A percentile compares a stretch with the other conserved stretches of the same genome.
These are phyloP conservation scores for Malania oleifera DNA, from an alignment of 164 flowering plant genomes.

Conservation along the genomic window DNA sequence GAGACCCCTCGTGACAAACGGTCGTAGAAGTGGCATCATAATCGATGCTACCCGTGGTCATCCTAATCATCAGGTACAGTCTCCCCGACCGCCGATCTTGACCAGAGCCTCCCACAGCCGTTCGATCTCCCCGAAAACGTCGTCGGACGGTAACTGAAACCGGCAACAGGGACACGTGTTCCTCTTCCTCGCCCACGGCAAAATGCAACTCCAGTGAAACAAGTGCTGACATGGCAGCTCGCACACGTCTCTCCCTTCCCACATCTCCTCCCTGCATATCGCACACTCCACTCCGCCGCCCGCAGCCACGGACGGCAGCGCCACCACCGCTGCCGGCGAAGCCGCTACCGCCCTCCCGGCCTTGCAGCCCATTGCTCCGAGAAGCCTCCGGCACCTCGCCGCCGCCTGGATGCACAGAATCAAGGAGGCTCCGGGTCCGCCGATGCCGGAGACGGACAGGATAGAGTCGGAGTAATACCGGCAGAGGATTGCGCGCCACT, in stretches of 20 bases:
- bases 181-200: conserved; percentile 71
- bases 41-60: too few relatives aligned
- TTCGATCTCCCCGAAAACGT: conserved; percentile 68
- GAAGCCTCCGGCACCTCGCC: conserved; percentile 47
- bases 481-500: conserved; percentile 40
- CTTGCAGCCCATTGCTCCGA: conserved; percentile 20
- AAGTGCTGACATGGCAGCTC: conserved; percentile 77
- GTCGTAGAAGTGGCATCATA: too few relatives aligned
- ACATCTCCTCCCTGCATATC: conserved; percentile 78
- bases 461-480: conserved; percentile 20
- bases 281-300: conserved; percentile 43
- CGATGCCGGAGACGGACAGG: conserved; percentile 34
- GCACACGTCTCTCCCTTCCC: conserved; percentile 67
- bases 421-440: conserved; percentile 22
- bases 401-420: conserved; percentile 38
- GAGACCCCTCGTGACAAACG: too few relatives aligned
- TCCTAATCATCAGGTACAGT: background rate
- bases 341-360: conserved; percentile 39
- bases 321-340: conserved; percentile 59
- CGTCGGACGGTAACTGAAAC: conserved; percentile 71
- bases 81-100: conserved; percentile 17
- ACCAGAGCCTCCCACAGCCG: conserved; percentile 66
- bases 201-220: conserved; percentile 82
- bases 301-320: conserved; percentile 57
- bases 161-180: conserved; percentile 93